Conservation (phyloP, 1,284 basidiomycete genomes). For the Malassezia restricta region DNA sequence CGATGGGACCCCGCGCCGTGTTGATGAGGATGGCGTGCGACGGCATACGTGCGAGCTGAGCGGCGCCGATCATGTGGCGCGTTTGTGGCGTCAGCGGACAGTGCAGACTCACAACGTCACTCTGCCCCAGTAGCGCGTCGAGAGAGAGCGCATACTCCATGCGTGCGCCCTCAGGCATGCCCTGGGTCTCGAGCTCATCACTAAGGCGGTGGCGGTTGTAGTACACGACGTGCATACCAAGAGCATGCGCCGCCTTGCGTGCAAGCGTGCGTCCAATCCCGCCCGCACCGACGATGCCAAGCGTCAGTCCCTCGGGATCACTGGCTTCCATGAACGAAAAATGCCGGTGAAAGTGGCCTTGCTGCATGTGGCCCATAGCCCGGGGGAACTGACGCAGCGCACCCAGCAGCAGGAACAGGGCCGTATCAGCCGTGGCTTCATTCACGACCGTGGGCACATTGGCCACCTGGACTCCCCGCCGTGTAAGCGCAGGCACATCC, state of each 20-base stretch:
- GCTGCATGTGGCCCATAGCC: slow-evolving; percentile 20
- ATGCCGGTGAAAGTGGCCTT: slow-evolving; percentile 24
- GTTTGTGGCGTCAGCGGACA: slow-evolving; percentile 49
- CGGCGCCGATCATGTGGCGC: slow-evolving; percentile 44
- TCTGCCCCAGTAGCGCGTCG: slow-evolving; percentile 44
- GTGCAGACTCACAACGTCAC: slow-evolving; percentile 50
- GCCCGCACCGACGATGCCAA: slow-evolving; percentile 39
- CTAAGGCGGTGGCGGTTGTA: slow-evolving; percentile 31
- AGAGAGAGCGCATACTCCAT: slow-evolving; percentile 37
- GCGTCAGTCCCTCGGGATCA: slow-evolving; percentile 27
- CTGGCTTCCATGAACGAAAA: slow-evolving; percentile 26
- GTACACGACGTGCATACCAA: slow-evolving; percentile 35
- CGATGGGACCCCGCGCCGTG: slow-evolving; percentile 49
- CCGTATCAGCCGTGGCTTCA: slow-evolving; percentile 35
- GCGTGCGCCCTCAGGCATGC: slow-evolving; percentile 19
- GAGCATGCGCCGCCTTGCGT: slow-evolving; percentile 30
- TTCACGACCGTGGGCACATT: slow-evolving; percentile 37
- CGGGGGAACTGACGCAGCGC: slow-evolving; percentile 30
- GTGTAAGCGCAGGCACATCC: slow-evolving; percentile 23
- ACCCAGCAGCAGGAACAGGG: slow-evolving; percentile 33
- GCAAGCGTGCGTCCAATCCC: slow-evolving; percentile 36
- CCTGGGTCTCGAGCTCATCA: slow-evolving; percentile 36
- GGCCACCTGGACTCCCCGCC: slow-evolving; percentile 25
- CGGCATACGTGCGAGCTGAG: slow-evolving; percentile 47
- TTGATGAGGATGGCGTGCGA: slow-evolving; percentile 48